Conservation (phyloP, 768 basidiomycete genomes). For the Chiua virens region DNA sequence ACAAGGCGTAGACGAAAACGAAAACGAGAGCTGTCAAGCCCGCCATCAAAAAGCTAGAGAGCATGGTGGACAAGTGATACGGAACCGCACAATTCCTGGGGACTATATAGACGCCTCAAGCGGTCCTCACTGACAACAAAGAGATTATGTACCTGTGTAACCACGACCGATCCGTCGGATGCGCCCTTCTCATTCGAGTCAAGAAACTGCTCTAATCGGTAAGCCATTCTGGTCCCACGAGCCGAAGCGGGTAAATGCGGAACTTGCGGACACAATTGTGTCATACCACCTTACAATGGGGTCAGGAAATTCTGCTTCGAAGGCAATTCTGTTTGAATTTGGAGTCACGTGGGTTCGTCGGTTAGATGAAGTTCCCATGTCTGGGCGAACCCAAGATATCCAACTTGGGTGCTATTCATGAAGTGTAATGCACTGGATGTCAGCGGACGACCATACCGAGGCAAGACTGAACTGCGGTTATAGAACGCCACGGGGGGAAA, state of each 20-base stretch:
- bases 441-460: background rate
- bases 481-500: too few relatives aligned
- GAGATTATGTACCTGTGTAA: background rate
- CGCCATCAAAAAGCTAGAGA: background rate
- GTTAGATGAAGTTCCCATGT: too few relatives aligned
- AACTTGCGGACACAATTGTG: background rate
- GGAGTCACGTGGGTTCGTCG: too few relatives aligned
- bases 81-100: background rate
- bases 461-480: background rate
- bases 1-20: background rate
- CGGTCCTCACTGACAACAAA: slow-evolving; percentile 4
- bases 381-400: too few relatives aligned
- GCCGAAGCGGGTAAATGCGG: background rate
- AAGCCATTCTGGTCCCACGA: background rate
- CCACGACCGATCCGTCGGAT: slow-evolving; percentile 3
- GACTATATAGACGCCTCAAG: slow-evolving; percentile 1
- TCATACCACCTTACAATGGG: slow-evolving; percentile 1
- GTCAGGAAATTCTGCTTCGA: too few relatives aligned
- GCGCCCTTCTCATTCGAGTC: too few relatives aligned
- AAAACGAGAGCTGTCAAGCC: slow-evolving; percentile 5
- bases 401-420: too few relatives aligned
- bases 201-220: background rate
- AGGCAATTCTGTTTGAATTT: too few relatives aligned
- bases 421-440: background rate
- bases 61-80: slow-evolving; percentile 9